phyloP scores from a whole-genome alignment of 345 rosid species.

The Moricandia arvensis region DNA sequence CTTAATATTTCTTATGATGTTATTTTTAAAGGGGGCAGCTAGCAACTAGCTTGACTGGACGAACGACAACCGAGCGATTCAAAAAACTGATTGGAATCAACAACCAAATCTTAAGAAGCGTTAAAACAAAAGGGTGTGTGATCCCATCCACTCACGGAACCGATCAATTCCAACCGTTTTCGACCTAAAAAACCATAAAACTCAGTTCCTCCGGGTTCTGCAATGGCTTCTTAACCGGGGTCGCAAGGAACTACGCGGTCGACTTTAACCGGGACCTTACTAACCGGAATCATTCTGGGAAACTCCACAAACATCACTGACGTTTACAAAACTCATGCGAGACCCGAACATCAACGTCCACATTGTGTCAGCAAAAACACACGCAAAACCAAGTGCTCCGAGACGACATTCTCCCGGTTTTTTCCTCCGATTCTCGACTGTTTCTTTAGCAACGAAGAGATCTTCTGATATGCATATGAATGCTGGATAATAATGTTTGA shows the following conservation, averaged over 20 bases:
- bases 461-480: not conserved
- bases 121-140: conserved; percentile 40
- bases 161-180: conserved; percentile 9
- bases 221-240: conserved; percentile 24
- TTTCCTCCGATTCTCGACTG: no score
- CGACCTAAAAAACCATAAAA: not conserved
- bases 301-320: not conserved
- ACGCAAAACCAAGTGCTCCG: not conserved
- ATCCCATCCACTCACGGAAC: conserved; percentile 49
- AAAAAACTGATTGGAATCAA: conserved; percentile 66
- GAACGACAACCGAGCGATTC: conserved; percentile 63
- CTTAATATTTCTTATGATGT: no score
- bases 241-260: conserved; percentile 27
- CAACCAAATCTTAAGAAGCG: conserved; percentile 56
- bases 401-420: conserved; percentile 11
- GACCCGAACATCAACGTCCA: not conserved
- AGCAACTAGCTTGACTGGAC: conserved; percentile 42
- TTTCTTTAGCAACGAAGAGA: no score
- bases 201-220: conserved; percentile 8
- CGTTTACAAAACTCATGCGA: conserved; percentile 13
- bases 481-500: conserved; percentile 28
- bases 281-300: conserved; percentile 27
- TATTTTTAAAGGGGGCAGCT: conserved; percentile 48
- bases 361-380: conserved; percentile 16
- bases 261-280: conserved; percentile 26